phyloP scores from a whole-genome alignment of 148 eudicot species.

The Pharnaceum exiguum region DNA sequence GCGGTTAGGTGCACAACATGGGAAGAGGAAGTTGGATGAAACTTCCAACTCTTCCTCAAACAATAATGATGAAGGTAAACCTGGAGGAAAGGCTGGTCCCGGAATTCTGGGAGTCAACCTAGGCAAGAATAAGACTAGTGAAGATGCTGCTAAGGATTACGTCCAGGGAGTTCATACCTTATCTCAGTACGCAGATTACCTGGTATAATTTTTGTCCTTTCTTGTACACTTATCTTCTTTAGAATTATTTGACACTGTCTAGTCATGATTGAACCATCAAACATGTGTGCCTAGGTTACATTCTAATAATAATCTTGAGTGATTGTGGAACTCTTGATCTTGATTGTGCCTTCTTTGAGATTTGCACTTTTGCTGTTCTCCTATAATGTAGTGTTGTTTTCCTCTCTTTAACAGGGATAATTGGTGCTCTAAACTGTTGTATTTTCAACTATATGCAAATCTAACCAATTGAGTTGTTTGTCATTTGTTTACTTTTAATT shows the following conservation, averaged over 20 bases:
- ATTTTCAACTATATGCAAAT: no score
- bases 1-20: slow-evolving; percentile 95
- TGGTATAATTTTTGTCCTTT: slow-evolving; percentile 42
- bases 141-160: slow-evolving; percentile 97
- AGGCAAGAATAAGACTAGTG: slow-evolving; percentile 92
- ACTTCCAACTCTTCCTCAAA: slow-evolving; percentile 65
- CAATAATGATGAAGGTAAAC: slow-evolving; percentile 64
- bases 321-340: no score
- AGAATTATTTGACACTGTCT: neutral
- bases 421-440: no score
- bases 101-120: slow-evolving; percentile 98
- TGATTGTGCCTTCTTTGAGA: no score
- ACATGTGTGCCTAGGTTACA: neutral
- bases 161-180: slow-evolving; percentile 99
- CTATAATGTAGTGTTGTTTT: no score
- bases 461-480: no score
- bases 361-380: no score
- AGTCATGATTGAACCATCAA: neutral
- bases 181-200: slow-evolving; percentile 98
- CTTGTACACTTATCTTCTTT: neutral
- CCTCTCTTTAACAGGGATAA: no score
- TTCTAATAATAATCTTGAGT: no score
- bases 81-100: slow-evolving; percentile 98
- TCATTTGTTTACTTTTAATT: no score
- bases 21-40: slow-evolving; percentile 92